phyloP scores from a whole-genome alignment of 176 grass and related monocot species.

The Zoysia japonica region DNA sequence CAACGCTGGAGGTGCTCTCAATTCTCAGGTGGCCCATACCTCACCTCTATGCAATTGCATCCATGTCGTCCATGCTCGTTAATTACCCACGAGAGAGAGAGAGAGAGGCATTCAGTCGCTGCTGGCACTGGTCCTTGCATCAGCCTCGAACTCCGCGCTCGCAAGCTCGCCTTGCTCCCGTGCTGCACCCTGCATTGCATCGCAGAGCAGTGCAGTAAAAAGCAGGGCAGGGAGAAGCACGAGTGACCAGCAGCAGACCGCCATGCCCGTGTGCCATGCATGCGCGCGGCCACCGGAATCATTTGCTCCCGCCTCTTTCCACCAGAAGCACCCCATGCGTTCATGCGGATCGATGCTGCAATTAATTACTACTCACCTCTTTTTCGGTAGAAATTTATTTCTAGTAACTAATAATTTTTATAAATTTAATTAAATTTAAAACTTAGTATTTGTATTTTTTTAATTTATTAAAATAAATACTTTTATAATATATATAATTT shows the following conservation, averaged over 20 bases:
- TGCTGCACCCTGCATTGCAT: background rate
- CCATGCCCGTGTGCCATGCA: slow-evolving; percentile 17
- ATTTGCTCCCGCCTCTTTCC: slow-evolving; percentile 24
- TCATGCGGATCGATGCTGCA: background rate
- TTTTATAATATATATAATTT: too few species aligned
- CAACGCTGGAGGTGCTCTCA: background rate
- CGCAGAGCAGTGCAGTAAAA: slow-evolving; percentile 19
- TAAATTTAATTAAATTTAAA: too few species aligned
- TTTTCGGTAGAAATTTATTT: too few species aligned
- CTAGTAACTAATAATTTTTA: too few species aligned
- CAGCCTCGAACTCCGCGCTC: slow-evolving; percentile 54
- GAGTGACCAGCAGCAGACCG: slow-evolving; percentile 2
- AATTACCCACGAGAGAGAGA: slow-evolving; percentile 18
- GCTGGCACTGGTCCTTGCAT: slow-evolving; percentile 48
- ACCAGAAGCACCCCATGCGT: background rate
- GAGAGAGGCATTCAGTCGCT: background rate
- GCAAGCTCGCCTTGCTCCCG: slow-evolving; percentile 20
- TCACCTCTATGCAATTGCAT: slow-evolving; percentile 18
- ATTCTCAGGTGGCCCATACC: slow-evolving; percentile 46
- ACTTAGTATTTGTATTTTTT: too few species aligned
- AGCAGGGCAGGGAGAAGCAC: background rate
- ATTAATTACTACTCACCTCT: background rate
- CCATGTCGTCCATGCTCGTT: slow-evolving; percentile 55
- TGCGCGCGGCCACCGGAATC: slow-evolving; percentile 38
- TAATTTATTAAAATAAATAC: too few species aligned